Evolutionary conservation across 768 basidiomycete species (phyloP), one percentile per base, ranked within the genome.

Genomic region (Calocybe indica): DNA sequence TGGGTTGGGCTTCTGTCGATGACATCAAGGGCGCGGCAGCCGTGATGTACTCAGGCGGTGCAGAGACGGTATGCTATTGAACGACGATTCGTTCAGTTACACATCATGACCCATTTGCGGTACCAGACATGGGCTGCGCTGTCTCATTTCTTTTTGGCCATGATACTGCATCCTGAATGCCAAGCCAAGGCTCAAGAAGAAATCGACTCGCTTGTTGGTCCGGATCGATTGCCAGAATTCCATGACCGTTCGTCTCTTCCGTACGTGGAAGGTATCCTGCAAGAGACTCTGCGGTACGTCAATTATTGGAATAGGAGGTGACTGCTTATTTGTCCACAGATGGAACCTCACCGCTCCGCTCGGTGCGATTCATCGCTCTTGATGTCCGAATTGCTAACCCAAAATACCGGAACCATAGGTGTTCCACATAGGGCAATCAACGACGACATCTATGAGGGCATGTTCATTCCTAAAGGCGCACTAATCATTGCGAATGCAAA

Each of bases 161-260:
- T 76, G 69, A 58, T 67, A 9, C 48, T 62, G 5, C 52, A 70
- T 51, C 74, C 72, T 0, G 60, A 65, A 11, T 57, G 62, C 6
- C 68, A 68, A 45, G 47, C 40, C 7, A 61, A 55, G 33, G 73
- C 71, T 1, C 75, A 72, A 45, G 58, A 59, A 1, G 73, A 76
- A 55, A 62, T 78, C 9, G 73, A 76, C 50, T 38, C 47, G 1
- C 62, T 74, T 2, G 53, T 75, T n/a, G 70, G 68, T 9, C 13
- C 43, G 1, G 61, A 55, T 8, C 58, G 71, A 1, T 56, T 75
- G 7, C 75, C 74, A 1, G 56, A 54, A 1, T 64, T 68, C 13
- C 52, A 56, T 3, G 68, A 70, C 54, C 51, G 54, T 10, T 30
- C 31, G 12, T 34, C n/a, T 12, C 28, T 43, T 29, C 42, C 42